Percentiles rank a stretch among this genome's conserved stretches.
Conservation (phyloP, 768 basidiomycete species). For the Coprinellus aureogranulatus region DNA sequence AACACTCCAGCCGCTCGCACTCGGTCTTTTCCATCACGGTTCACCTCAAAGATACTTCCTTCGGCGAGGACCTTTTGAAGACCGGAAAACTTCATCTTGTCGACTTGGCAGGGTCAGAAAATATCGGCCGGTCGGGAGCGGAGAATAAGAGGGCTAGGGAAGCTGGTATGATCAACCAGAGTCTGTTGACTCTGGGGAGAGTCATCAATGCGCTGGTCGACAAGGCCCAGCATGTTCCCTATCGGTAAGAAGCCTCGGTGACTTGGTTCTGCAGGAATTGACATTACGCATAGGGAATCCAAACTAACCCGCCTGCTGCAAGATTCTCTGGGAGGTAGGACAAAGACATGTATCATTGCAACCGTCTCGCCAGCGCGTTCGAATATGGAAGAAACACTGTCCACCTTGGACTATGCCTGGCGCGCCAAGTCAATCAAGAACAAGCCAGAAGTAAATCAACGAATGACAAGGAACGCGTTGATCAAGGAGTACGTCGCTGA, state of each 20-base stretch:
- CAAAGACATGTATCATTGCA: conserved; percentile 97
- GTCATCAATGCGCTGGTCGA: conserved; percentile 97
- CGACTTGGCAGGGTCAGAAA: conserved; percentile 96
- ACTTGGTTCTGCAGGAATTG: background rate
- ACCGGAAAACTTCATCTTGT: conserved; percentile 97
- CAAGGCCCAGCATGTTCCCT: conserved; percentile 87
- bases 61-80: conserved; percentile 85
- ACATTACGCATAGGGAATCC: conserved; percentile 64
- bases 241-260: conserved; percentile 56
- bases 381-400: conserved; percentile 95
- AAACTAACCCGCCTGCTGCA: conserved; percentile 96
- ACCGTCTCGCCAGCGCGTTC: conserved; percentile 92
- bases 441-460: conserved; percentile 92
- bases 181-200: conserved; percentile 90
- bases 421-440: conserved; percentile 95
- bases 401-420: conserved; percentile 94
- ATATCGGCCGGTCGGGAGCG: conserved; percentile 93
- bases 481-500: conserved; percentile 92
- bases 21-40: conserved; percentile 97
- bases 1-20: conserved; percentile 95
- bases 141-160: conserved; percentile 93
- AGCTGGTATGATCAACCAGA: conserved; percentile 99
- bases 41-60: conserved; percentile 80
- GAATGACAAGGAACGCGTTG: conserved; percentile 88
- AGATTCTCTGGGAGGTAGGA: conserved; percentile 97